These are phyloP conservation scores for Neocucurbitaria cava DNA, from an alignment of 2,329 filamentous ascomycete genomes.

Conservation along the genomic window DNA sequence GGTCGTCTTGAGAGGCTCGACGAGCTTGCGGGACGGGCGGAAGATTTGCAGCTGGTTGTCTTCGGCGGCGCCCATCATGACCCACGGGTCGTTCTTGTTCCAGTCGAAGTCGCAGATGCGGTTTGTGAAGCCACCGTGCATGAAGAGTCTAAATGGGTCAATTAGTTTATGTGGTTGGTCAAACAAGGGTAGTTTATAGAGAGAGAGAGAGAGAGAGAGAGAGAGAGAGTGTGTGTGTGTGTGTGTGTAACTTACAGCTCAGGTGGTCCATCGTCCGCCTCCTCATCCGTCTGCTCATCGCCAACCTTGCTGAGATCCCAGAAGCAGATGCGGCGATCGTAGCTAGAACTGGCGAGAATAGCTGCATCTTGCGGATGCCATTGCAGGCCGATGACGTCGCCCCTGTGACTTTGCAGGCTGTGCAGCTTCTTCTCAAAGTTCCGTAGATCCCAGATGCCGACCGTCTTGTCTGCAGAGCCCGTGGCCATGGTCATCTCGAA, in stretches of 20 bases:
- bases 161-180: conserved; percentile 17
- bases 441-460: conserved; percentile 93
- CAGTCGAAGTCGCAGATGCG: conserved; percentile 96
- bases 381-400: conserved; percentile 87
- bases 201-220: no score
- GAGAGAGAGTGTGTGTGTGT: no score
- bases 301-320: conserved; percentile 94
- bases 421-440: conserved; percentile 91
- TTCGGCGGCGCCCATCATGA: conserved; percentile 93
- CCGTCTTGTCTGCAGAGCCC: conserved; percentile 92
- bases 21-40: conserved; percentile 48
- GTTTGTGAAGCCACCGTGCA: conserved; percentile 98
- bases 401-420: conserved; percentile 84
- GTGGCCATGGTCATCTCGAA: conserved; percentile 92
- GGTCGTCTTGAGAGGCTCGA: conserved; percentile 45
- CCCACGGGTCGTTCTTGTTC: conserved; percentile 97
- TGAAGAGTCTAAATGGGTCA: conserved; percentile 78
- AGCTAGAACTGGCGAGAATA: conserved; percentile 88
- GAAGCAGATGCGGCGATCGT: conserved; percentile 92
- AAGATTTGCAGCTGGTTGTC: conserved; percentile 96
- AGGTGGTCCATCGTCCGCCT: conserved; percentile 91
- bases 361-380: conserved; percentile 94
- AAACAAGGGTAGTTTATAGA: no score
- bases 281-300: conserved; percentile 93
- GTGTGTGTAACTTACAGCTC: conserved; percentile 78